Conservation (phyloP, 441 rosid genomes). For the Pelargonium cotyledonis region DNA sequence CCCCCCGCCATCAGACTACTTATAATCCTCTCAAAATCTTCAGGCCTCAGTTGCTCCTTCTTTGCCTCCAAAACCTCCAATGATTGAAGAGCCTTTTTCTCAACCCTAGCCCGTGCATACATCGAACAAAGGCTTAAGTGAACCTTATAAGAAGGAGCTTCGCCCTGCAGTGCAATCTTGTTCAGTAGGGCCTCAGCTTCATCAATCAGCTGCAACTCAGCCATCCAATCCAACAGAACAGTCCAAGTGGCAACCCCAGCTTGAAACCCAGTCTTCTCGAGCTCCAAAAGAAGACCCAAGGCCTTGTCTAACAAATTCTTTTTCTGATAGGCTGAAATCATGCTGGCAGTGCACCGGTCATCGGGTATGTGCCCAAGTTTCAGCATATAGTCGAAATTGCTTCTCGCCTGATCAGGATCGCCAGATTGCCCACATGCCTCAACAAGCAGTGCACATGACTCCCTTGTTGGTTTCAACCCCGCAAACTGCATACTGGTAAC, state of each 20-base stretch:
- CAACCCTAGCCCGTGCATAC: conserved; percentile 49
- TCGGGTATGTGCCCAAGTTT: conserved; percentile 50
- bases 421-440: conserved; percentile 50
- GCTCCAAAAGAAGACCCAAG: conserved; percentile 51
- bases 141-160: conserved; percentile 55
- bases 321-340: conserved; percentile 62
- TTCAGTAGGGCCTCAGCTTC: conserved; percentile 70
- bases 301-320: conserved; percentile 67
- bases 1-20: conserved; percentile 52
- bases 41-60: conserved; percentile 46
- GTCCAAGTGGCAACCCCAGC: conserved; percentile 60
- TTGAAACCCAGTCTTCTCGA: conserved; percentile 70
- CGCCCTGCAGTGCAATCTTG: conserved; percentile 65
- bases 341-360: conserved; percentile 57
- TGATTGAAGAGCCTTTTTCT: conserved; percentile 80
- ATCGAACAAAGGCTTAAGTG: conserved; percentile 74
- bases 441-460: conserved; percentile 48
- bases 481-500: conserved; percentile 34
- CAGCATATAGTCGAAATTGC: conserved; percentile 47
- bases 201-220: conserved; percentile 54
- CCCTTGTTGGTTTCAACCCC: conserved; percentile 37
- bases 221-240: conserved; percentile 72
- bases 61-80: conserved; percentile 64
- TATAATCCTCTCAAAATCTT: conserved; percentile 56
- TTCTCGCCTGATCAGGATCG: conserved; percentile 52